Evolutionary conservation across 768 basidiomycete genomes (phyloP).

Genomic region (Agaricus subrufescens): DNA sequence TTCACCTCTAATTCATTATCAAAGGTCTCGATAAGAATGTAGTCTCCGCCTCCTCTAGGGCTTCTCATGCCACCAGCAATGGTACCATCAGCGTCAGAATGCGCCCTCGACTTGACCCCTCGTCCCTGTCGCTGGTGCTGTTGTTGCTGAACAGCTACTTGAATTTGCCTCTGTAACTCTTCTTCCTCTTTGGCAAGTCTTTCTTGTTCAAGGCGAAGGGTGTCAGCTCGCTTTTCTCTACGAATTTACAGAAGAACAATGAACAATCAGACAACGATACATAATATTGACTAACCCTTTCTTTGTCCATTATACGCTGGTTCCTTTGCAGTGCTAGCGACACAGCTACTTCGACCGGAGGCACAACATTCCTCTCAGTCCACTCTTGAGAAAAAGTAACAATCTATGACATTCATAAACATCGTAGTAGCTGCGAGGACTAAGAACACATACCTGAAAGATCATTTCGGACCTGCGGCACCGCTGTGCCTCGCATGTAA

Average conservation of each 20-base stretch:
- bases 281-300: constrained; percentile 40
- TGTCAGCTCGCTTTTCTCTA: constrained; percentile 49
- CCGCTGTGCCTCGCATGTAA: constrained; percentile 64
- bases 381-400: constrained; percentile 68
- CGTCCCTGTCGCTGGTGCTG: constrained; percentile 31
- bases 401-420: constrained; percentile 36
- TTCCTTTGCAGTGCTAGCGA: constrained; percentile 81
- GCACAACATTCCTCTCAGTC: constrained; percentile 53
- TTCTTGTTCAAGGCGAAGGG: constrained; percentile 46
- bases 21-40: constrained; percentile 61
- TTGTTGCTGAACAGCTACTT: constrained; percentile 21
- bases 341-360: constrained; percentile 50
- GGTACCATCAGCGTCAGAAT: constrained; percentile 54
- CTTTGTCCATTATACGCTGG: constrained; percentile 64
- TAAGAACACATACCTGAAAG: constrained; percentile 50
- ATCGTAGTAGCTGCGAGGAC: neutral
- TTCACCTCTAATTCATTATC: constrained; percentile 49
- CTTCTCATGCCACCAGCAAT: neutral
- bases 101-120: constrained; percentile 56
- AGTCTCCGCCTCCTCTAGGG: constrained; percentile 20
- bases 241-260: constrained; percentile 34
- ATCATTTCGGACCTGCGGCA: constrained; percentile 71
- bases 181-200: constrained; percentile 48
- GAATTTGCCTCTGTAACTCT: constrained; percentile 61
- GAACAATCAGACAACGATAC: neutral